Evolutionary conservation across 2,329 filamentous ascomycete species (phyloP), one percentile per base, ranked within the genome.

Genomic region (Paecilomyces niveus): DNA sequence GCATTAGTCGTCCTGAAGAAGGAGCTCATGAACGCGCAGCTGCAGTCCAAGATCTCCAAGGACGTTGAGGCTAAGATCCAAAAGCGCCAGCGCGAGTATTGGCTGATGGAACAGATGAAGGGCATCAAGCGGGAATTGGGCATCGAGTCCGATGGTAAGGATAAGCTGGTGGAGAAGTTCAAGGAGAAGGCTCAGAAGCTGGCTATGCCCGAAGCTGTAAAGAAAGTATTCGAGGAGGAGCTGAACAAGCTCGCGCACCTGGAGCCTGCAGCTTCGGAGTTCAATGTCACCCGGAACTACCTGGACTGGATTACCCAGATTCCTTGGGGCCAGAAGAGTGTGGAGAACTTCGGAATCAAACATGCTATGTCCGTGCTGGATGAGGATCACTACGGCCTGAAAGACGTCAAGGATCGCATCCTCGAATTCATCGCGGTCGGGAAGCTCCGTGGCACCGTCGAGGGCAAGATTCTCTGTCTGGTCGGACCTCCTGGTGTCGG

Each of bases 41-140:
- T 99, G 31, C 93, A 97, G 73, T 93, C 90, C 58, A 99, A 97
- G 80, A 97, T 99, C 59, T 91, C 89, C 59, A 97, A 97, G 77
- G 94, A 99, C 70, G 95, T 99, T 18, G 94, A 97, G 74, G 91
- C 85, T 70, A 97, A 96, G 77, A 97, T 99, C 57, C 92, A 92
- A 67, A 97, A 99, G 78, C 88, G 93, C 31, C 94, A 99, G 73
- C 87, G 94, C 56, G 94, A 99, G 72, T 99, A 97, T 78, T 97
- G 92, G 90, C 80, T 99, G 53, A 95, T 96, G 91, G 94, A 99
- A 76, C 95, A 99, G 74, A 96, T 99, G 92, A 97, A 97, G 80
- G 94, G 92, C 26, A 99, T 99, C 70, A 89, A 91, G 59, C 85
- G 94, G 59, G 94, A 99, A 75, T 85, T 99, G 54, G 94, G 95